These are phyloP conservation scores for Gynandropsis gynandra DNA, from an alignment of 345 rosid genomes.

Conservation along the genomic window DNA sequence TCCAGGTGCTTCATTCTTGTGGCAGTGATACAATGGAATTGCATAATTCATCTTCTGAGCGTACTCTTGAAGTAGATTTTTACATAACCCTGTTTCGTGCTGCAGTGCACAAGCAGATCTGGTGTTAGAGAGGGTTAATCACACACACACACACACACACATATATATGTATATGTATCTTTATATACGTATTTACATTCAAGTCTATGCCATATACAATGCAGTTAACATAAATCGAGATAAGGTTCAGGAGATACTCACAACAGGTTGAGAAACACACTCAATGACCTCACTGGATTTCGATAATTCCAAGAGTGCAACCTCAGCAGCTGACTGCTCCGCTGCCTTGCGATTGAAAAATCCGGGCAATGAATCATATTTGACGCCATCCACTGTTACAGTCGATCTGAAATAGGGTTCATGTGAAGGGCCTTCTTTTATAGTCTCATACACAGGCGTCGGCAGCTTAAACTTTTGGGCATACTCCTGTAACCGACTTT, in stretches of 20 bases:
- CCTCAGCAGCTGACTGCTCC: constrained; percentile 95
- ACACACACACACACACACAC: background rate
- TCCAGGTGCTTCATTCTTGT: constrained; percentile 39
- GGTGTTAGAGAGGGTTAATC: constrained; percentile 11
- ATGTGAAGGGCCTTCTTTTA: constrained; percentile 88
- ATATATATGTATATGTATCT: background rate
- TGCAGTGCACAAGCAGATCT: constrained; percentile 27
- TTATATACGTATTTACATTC: too few species aligned
- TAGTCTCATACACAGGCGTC: constrained; percentile 73
- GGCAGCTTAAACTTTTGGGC: constrained; percentile 64
- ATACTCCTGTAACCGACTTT: constrained; percentile 79
- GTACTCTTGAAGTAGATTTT: constrained; percentile 85
- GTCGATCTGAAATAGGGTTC: constrained; percentile 65
- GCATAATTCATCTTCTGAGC: constrained; percentile 95
- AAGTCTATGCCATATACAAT: background rate
- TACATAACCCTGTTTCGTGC: constrained; percentile 86
- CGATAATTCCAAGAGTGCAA: constrained; percentile 62
- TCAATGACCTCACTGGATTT: constrained; percentile 48
- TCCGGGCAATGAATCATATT: constrained; percentile 72
- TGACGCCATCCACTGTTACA: constrained; percentile 51
- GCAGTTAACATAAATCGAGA: background rate
- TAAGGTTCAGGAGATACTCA: constrained; percentile 36
- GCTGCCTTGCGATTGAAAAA: constrained; percentile 93
- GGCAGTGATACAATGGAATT: constrained; percentile 58
- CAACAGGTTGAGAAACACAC: constrained; percentile 63